Base-by-base conservation (phyloP, 1,284 basidiomycete genomes). In the Heterobasidion parviporum region DNA sequence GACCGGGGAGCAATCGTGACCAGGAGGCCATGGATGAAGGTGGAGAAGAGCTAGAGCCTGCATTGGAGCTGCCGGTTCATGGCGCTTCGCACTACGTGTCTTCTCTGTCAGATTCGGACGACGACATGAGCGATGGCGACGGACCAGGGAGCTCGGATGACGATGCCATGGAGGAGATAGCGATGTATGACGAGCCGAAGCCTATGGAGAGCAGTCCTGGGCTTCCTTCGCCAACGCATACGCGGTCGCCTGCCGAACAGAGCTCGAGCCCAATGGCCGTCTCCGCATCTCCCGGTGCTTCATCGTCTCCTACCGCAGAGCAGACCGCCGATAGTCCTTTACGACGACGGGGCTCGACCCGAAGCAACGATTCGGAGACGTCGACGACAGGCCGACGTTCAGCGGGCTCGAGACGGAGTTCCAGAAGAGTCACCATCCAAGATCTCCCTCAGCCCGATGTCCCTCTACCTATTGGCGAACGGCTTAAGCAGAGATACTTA, bases 401-500 rank as follows among this genome's bases (percentile, higher is more conserved):
- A 14, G 69, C 68, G 1, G 71, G 69, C 52, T 83, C 83, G 18
- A 77, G 81, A 57, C 74, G 79, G 60, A 82, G 73, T 63, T 78
- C 79, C 8, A 71, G 79, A 52, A 74, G 78, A 61, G 70, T 73
- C 32, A 71, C 67, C 15, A 68, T 71, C 20, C 59, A 69, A 50
- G 73, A 75, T 44, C 61, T 26, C 35, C 56, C 61, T 36, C 53
- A 55, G 33, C 48, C 57, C 33, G 61, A 54, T 50, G 61, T 60
- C 32, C 67, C 70, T 15, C 60, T 78, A 15, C 80, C 80, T 9
- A 70, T 84, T 26, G 94, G 94, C 1, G 92, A 94, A 63, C 73
- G 78, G 59, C 75, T 95, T 62, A 97, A 96, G 70, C 77, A 79
- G 60, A 73, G 79, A 54, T 90, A 93, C 64, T 68, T 94, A 59